phyloP scores from a whole-genome alignment of 169 alveolate species.

The Cryptosporidium felis region DNA sequence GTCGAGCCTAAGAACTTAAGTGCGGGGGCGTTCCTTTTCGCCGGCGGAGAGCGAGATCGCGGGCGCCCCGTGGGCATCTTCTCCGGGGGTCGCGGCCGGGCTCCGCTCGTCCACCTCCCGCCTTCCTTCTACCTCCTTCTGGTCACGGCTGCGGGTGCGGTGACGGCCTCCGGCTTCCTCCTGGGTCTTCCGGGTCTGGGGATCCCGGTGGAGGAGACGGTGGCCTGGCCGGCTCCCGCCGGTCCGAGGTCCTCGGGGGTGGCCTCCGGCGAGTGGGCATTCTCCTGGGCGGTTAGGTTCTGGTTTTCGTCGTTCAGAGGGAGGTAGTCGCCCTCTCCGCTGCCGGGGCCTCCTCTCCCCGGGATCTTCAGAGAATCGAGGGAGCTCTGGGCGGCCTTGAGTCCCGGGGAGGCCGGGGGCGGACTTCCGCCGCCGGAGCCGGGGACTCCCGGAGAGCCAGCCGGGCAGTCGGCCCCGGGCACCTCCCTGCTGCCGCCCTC shows the following conservation, averaged over 20 bases:
- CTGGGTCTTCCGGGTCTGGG: slow-evolving; percentile 42
- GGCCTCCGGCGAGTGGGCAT: neutral
- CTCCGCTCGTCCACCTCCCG: too few species aligned
- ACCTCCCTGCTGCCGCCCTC: neutral
- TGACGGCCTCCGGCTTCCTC: neutral
- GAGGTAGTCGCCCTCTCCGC: too few species aligned
- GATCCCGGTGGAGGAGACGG: slow-evolving; percentile 9
- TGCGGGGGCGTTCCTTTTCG: too few species aligned
- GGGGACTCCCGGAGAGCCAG: neutral
- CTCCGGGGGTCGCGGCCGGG: too few species aligned
- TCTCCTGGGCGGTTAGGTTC: neutral
- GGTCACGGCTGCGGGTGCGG: neutral
- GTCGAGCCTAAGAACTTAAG: too few species aligned
- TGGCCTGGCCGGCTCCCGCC: neutral
- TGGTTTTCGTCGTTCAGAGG: neutral
- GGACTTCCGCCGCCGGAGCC: neutral
- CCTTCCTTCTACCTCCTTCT: neutral
- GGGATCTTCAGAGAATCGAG: neutral
- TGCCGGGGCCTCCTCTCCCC: too few species aligned
- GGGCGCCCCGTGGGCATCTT: too few species aligned
- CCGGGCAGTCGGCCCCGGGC: neutral
- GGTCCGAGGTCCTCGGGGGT: neutral
- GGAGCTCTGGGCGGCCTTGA: neutral
- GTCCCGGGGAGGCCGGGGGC: neutral
- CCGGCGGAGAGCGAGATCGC: too few species aligned